Evolutionary conservation across 306 rosid genomes (phyloP).

Genomic region (Fragaria ananassa): DNA sequence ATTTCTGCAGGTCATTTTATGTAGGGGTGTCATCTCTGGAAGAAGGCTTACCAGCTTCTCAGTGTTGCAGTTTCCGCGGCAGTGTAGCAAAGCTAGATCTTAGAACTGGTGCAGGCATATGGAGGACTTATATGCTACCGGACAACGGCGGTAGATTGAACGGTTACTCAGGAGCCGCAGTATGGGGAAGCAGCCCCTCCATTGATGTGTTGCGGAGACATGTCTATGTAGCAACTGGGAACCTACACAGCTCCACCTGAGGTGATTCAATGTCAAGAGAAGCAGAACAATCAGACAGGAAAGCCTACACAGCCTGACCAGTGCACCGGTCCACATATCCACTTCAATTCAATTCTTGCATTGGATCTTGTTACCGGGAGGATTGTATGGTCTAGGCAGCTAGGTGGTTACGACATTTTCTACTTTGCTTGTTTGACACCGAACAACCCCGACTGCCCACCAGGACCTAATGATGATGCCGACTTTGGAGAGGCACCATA

Average conservation of each 20-base stretch:
- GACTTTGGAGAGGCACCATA: constrained; percentile 44
- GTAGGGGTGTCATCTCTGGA: constrained; percentile 44
- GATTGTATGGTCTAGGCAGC: constrained; percentile 32
- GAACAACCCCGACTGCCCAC: constrained; percentile 45
- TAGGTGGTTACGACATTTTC: constrained; percentile 37
- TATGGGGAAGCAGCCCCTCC: constrained; percentile 52
- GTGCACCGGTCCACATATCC: constrained; percentile 38
- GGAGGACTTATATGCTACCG: constrained; percentile 37
- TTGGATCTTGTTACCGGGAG: constrained; percentile 28
- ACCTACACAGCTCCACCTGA: constrained; percentile 39
- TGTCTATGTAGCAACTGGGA: constrained; percentile 41
- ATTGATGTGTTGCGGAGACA: constrained; percentile 30
- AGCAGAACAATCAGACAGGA: constrained; percentile 31
- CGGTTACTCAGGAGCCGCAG: constrained; percentile 40
- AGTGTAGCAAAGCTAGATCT: constrained; percentile 34
- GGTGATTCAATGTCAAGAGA: constrained; percentile 33
- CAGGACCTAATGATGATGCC: constrained; percentile 37
- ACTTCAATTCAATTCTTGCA: constrained; percentile 39
- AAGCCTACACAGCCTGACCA: constrained; percentile 32
- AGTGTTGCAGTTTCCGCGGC: constrained; percentile 41
- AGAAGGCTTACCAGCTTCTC: constrained; percentile 27
- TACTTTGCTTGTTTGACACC: constrained; percentile 35
- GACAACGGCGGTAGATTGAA: constrained; percentile 28
- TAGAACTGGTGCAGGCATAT: constrained; percentile 22
- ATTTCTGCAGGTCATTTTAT: constrained; percentile 25